Evolutionary conservation across 441 rosid genomes (phyloP), one percentile per base, ranked within the genome.

Genomic region (Populus hybrid): DNA sequence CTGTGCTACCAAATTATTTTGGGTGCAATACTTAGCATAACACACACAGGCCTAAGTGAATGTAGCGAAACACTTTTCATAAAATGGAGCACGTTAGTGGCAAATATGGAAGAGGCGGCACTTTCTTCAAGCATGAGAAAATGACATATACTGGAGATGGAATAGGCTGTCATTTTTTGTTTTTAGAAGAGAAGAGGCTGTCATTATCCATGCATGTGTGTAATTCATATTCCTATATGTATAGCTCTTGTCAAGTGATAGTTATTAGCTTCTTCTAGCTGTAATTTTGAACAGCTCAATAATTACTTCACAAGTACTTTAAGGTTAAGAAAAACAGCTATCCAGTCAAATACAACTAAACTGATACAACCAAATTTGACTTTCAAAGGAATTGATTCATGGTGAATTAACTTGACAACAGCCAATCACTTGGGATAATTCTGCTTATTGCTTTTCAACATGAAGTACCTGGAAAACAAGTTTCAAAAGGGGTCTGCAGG

Each of bases 401-500:
- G 19, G 19, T 46, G 57, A 12, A 46, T 46, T 46, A 46, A 46
- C 19, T 46, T 4, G 6, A 46, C 5, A 40, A 40, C 50, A 40
- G 57, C 7, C 57, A 46, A 46, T 46, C 57, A 14, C 19, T 46
- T 46, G 50, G 50, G 50, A 11, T 40, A 40, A 40, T 11, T 11
- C 18, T 46, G 63, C 9, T 18, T 21, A 19, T 2, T 7, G 63
- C 63, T 57, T 57, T 57, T 57, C 63, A 57, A 18, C 23, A 19
- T 57, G 63, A 57, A 64, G 67, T 75, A 94, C 98, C 97, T 94
- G 95, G 79, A 95, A 94, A 82, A 92, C 97, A 24, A 95, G 92
- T 81, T 92, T 94, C 26, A 95, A 67, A 80, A 95, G 94, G 24
- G 99, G 98, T 81, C 88, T 94, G 84, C 92, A 94, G 64, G 99